Evolutionary conservation across 192 early-diverging fungal genomes (phyloP).

Genomic region (Phycomyces blakesleeanus): DNA sequence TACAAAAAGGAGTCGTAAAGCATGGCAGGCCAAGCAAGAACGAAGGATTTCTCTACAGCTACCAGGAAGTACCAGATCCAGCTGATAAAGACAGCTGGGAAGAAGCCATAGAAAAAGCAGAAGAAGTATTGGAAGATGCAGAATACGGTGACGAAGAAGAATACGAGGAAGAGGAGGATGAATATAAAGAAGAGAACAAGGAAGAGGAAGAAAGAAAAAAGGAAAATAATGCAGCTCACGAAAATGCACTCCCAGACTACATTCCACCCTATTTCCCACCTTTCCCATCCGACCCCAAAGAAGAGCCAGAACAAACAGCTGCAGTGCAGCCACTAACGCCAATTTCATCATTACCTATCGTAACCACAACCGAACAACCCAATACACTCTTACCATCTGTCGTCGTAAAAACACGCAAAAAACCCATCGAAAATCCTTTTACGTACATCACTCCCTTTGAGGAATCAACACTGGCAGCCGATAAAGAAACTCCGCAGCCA

Average conservation of each 20-base stretch:
- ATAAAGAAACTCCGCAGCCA: not conserved
- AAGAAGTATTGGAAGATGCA: not conserved
- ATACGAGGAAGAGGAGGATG: not conserved
- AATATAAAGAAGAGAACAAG: not conserved
- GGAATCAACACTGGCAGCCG: conserved; percentile 22
- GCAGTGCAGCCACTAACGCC: not conserved
- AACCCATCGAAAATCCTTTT: conserved; percentile 29
- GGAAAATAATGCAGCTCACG: not conserved
- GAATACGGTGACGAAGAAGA: not conserved
- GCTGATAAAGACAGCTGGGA: conserved; percentile 19
- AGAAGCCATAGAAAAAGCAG: conserved; percentile 24
- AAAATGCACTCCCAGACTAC: conserved; percentile 15
- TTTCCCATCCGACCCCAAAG: conserved; percentile 17
- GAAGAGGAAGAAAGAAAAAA: not conserved
- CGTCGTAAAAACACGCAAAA: conserved; percentile 20
- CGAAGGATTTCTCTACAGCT: conserved; percentile 30
- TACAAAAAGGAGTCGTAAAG: not conserved
- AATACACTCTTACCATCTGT: conserved; percentile 4
- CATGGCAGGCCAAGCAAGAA: not conserved
- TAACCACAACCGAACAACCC: not conserved
- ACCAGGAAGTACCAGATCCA: conserved; percentile 26
- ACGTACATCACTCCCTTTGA: conserved; percentile 29
- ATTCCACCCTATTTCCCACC: conserved; percentile 23
- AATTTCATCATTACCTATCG: not conserved
- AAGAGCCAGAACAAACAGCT: conserved; percentile 9